Conservation (phyloP, 345 rosid genomes). For the Aethionema arabicum region DNA sequence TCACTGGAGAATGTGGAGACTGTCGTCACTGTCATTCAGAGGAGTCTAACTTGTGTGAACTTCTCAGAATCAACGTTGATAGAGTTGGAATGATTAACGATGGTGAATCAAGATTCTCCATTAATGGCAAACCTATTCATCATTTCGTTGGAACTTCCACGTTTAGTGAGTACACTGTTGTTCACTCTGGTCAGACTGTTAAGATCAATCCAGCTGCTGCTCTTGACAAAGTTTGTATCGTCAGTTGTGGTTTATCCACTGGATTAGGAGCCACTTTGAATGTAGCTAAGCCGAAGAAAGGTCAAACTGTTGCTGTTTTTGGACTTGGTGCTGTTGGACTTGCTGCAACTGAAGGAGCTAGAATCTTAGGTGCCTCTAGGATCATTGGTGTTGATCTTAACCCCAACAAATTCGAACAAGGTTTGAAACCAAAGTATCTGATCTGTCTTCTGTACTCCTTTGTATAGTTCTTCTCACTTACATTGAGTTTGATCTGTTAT, state of each 20-base stretch:
- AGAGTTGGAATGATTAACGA: slow-evolving; percentile 66
- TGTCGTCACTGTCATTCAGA: slow-evolving; percentile 73
- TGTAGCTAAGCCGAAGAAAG: slow-evolving; percentile 72
- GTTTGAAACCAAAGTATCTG: slow-evolving; percentile 14
- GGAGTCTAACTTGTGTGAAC: slow-evolving; percentile 86
- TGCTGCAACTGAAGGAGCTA: slow-evolving; percentile 87
- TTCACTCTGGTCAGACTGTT: slow-evolving; percentile 68
- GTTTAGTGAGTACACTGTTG: slow-evolving; percentile 79
- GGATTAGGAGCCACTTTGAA: slow-evolving; percentile 79
- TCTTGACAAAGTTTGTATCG: slow-evolving; percentile 76
- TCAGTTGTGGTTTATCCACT: slow-evolving; percentile 75
- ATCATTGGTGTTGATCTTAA: slow-evolving; percentile 81
- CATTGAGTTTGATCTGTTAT: slow-evolving; percentile 22
- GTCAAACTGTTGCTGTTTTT: slow-evolving; percentile 61
- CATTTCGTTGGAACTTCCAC: slow-evolving; percentile 82
- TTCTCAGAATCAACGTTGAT: slow-evolving; percentile 75
- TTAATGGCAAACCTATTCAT: slow-evolving; percentile 63
- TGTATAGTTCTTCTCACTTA: slow-evolving; percentile 3
- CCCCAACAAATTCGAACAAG: slow-evolving; percentile 49
- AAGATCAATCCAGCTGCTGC: slow-evolving; percentile 81
- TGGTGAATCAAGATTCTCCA: slow-evolving; percentile 68
- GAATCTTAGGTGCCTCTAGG: slow-evolving; percentile 62
- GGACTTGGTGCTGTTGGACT: slow-evolving; percentile 85
- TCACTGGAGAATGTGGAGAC: slow-evolving; percentile 78
- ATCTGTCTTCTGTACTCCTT: slow-evolving; percentile 4